Evolutionary conservation across 306 rosid species (phyloP).

Genomic region (Chamaecrista fasciculata): DNA sequence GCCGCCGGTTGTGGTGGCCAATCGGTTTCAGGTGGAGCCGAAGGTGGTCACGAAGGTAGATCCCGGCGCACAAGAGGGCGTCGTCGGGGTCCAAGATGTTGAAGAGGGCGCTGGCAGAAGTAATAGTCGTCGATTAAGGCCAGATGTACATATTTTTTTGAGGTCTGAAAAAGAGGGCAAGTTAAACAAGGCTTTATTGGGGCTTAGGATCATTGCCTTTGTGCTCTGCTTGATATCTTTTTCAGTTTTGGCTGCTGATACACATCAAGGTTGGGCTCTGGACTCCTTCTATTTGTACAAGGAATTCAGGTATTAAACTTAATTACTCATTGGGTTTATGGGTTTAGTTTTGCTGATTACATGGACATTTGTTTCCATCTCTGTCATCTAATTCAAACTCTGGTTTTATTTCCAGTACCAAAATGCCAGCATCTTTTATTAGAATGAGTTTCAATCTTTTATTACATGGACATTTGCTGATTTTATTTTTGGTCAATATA

Average conservation of each 20-base stretch:
- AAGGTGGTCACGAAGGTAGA: slow-evolving; percentile 51
- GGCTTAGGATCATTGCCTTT: slow-evolving; percentile 49
- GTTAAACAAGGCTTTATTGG: slow-evolving; percentile 48
- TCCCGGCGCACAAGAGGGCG: slow-evolving; percentile 50
- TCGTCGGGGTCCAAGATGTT: slow-evolving; percentile 30
- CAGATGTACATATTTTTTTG: slow-evolving; percentile 36
- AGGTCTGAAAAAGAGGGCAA: slow-evolving; percentile 38
- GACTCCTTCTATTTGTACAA: slow-evolving; percentile 54
- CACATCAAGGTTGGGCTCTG: slow-evolving; percentile 62
- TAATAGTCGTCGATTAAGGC: slow-evolving; percentile 43
- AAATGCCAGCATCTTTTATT: not conserved
- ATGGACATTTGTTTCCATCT: not conserved
- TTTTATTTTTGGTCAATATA: not conserved
- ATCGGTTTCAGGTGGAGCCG: slow-evolving; percentile 54
- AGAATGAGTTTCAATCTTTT: not conserved
- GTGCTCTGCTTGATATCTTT: slow-evolving; percentile 60
- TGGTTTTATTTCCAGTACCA: not conserved
- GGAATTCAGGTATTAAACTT: slow-evolving; percentile 58
- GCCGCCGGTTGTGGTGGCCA: slow-evolving; percentile 39
- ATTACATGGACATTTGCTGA: not conserved
- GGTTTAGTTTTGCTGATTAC: not conserved
- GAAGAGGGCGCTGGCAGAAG: slow-evolving; percentile 25
- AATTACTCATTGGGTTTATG: not conserved
- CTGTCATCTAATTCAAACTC: not conserved
- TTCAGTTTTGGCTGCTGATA: slow-evolving; percentile 62